A percentile compares a stretch with the other conserved stretches of the same genome.
These are phyloP conservation scores for Fonsecaea monophora DNA, from an alignment of 2,329 filamentous ascomycete genomes.

Conservation along the genomic window DNA sequence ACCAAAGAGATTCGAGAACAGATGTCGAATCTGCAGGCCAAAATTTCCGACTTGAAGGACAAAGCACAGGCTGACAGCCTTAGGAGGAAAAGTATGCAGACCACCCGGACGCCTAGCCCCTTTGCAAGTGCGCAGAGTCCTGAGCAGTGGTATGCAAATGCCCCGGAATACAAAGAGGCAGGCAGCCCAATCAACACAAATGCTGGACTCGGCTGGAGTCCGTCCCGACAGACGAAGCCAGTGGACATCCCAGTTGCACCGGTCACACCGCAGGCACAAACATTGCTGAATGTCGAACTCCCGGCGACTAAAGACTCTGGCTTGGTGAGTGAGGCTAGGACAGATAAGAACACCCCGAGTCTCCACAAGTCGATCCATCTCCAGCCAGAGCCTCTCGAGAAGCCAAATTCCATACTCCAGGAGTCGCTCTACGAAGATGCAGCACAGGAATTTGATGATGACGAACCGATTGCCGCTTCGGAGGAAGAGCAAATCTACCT, in stretches of 20 bases:
- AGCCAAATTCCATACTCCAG: constrained; percentile 31
- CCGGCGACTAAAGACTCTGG: constrained; percentile 34
- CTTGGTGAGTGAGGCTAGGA: constrained; percentile 35
- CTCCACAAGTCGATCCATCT: constrained; percentile 37
- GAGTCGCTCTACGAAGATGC: constrained; percentile 54
- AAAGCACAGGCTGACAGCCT: constrained; percentile 80
- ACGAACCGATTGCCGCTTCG: constrained; percentile 41
- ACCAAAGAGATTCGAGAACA: constrained; percentile 73
- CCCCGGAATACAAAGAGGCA: constrained; percentile 47
- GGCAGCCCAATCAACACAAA: constrained; percentile 47
- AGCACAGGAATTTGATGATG: constrained; percentile 48
- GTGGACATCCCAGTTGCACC: constrained; percentile 32
- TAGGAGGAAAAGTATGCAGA: constrained; percentile 77
- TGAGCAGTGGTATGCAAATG: constrained; percentile 62
- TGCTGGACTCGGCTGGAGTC: constrained; percentile 46
- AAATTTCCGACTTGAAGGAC: constrained; percentile 79
- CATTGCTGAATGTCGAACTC: constrained; percentile 29
- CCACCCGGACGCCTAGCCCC: constrained; percentile 75
- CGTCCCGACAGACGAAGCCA: constrained; percentile 19
- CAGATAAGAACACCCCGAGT: constrained; percentile 39
- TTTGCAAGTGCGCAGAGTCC: constrained; percentile 70
- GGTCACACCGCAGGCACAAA: constrained; percentile 36
- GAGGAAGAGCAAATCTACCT: constrained; percentile 60
- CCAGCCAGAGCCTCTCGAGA: constrained; percentile 30
- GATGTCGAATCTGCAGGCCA: constrained; percentile 83